Percentiles rank a stretch among this genome's conserved stretches.
These are phyloP conservation scores for Streptanthus diversifolius DNA, from an alignment of 345 rosid species.

Conservation along the genomic window DNA sequence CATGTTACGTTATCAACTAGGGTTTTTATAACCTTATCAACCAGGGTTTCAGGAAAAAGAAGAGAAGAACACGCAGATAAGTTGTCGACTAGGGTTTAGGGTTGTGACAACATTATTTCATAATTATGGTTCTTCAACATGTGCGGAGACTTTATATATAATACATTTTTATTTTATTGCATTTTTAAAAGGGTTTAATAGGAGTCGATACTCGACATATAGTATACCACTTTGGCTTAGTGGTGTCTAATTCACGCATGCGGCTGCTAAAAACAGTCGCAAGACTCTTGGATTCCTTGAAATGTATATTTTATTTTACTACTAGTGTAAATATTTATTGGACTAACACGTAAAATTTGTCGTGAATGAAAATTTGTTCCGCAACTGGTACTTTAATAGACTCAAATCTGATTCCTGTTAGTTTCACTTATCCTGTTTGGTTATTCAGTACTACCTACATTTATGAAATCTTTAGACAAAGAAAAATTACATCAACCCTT, in stretches of 20 bases:
- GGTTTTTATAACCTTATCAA: background rate
- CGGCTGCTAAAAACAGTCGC: slow-evolving; percentile 17
- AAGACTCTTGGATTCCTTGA: background rate
- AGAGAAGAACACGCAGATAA: background rate
- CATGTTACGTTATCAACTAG: background rate
- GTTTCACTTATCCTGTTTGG: too few species aligned
- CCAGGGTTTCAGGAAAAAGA: background rate
- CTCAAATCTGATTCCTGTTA: too few species aligned
- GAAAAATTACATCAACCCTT: too few species aligned
- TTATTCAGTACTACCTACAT: too few species aligned
- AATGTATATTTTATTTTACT: background rate
- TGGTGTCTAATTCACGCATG: slow-evolving; percentile 35
- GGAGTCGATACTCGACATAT: background rate
- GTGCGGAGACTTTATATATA: slow-evolving; percentile 15
- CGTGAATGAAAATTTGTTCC: too few species aligned
- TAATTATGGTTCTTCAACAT: slow-evolving; percentile 13
- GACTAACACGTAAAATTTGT: too few species aligned
- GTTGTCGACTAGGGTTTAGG: slow-evolving; percentile 10
- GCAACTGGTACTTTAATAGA: too few species aligned
- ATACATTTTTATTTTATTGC: background rate
- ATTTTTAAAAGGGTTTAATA: background rate
- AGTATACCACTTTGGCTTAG: slow-evolving; percentile 11
- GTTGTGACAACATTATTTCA: slow-evolving; percentile 7
- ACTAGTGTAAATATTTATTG: too few species aligned
- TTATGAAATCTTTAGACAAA: too few species aligned